Percentiles rank a stretch among this genome's conserved stretches.
Evolutionary conservation across 2,329 filamentous ascomycete species (phyloP).

Genomic region (Diaporthe sp.): DNA sequence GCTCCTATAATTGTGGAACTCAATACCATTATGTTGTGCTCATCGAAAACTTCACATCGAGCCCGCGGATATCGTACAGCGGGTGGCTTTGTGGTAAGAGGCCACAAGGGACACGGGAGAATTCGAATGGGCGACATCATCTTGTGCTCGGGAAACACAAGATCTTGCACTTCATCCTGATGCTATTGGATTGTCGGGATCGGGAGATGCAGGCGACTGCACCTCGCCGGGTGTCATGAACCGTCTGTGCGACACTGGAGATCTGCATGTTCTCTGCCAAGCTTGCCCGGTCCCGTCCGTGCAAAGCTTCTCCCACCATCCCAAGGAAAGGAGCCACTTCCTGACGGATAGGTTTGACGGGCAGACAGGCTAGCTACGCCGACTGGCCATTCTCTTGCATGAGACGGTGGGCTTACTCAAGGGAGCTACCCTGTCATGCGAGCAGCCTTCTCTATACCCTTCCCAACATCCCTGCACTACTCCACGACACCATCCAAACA

Average conservation of each 20-base stretch:
- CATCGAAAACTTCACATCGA: neutral
- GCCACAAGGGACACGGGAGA: neutral
- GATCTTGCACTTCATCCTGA: constrained; percentile 6
- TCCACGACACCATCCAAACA: constrained; percentile 10
- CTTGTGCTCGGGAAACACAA: neutral
- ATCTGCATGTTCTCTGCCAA: constrained; percentile 1
- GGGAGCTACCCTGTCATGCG: constrained; percentile 13
- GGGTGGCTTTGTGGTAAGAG: neutral
- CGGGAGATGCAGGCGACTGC: constrained; percentile 7
- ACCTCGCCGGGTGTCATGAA: neutral
- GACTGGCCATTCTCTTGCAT: neutral
- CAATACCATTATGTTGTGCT: neutral
- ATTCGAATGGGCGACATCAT: neutral
- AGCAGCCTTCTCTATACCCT: neutral
- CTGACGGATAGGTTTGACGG: neutral
- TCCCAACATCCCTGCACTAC: neutral
- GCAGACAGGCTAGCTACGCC: neutral
- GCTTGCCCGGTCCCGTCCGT: neutral
- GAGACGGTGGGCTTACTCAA: constrained; percentile 2
- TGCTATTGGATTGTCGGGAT: neutral
- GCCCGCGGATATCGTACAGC: neutral
- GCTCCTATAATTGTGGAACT: neutral
- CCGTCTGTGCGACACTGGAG: neutral
- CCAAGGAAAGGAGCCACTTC: neutral
- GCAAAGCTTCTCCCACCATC: neutral